Evolutionary conservation across 352 stramenopile genomes (phyloP).

Genomic region (Vaucheria bursata): DNA sequence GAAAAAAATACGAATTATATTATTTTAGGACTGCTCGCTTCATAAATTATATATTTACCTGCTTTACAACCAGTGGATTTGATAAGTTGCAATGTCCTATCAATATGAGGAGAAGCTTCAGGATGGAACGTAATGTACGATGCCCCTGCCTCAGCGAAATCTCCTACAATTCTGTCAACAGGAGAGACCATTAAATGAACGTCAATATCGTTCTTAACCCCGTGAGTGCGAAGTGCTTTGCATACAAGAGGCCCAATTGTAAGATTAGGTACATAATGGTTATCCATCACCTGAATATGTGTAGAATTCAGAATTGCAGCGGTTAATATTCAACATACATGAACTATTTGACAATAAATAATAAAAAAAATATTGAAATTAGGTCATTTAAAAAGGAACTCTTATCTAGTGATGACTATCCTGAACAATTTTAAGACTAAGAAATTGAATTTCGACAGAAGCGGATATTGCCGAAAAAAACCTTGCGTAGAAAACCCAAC

Average conservation of each 20-base stretch:
- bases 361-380: not conserved
- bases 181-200: slow-evolving; percentile 71
- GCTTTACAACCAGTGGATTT: slow-evolving; percentile 64
- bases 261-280: slow-evolving; percentile 76
- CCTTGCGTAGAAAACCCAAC: too few relatives aligned
- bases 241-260: slow-evolving; percentile 76
- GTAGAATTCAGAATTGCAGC: not conserved
- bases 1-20: too few relatives aligned
- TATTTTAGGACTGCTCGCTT: too few relatives aligned
- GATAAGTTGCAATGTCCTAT: slow-evolving; percentile 69
- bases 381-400: slow-evolving; percentile 1
- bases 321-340: not conserved
- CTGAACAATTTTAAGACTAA: too few relatives aligned
- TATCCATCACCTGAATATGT: slow-evolving; percentile 59
- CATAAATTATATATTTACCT: slow-evolving; percentile 21
- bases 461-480: too few relatives aligned
- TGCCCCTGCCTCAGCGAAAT: slow-evolving; percentile 63
- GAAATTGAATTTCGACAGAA: too few relatives aligned
- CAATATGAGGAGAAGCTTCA: slow-evolving; percentile 67
- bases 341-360: not conserved
- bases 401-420: too few relatives aligned
- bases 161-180: slow-evolving; percentile 64
- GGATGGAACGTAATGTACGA: slow-evolving; percentile 79
- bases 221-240: slow-evolving; percentile 68
- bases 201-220: slow-evolving; percentile 72